Base-by-base conservation (phyloP, 2,329 filamentous ascomycete genomes). In the Alternaria sp. region DNA sequence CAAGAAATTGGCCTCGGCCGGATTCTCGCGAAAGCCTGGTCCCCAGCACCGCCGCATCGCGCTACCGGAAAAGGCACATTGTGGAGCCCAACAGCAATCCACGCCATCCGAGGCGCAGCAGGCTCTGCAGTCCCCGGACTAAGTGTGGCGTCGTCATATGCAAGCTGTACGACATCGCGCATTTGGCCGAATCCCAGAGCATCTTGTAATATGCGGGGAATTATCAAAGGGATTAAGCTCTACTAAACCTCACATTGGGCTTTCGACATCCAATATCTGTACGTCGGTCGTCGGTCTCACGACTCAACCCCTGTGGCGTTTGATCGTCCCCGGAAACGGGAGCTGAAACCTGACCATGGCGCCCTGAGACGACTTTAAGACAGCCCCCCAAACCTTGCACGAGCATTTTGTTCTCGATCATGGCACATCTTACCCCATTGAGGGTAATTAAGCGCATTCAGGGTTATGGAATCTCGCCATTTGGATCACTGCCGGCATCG, bases 301-400 rank as follows among this genome's bases (percentile, higher is more conserved):
- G 50, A 70, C 57, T 58, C 36, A 51, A 25, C 71, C 69, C 73
- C 68, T 70, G 73, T 72, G 69, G 69, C 71, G 74, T 69, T 58
- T 71, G 68, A 72, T 71, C 64, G 65, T 60, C 65, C 52, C 57
- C 67, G 69, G 71, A 74, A 70, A 68, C 73, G 74, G 72, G 55
- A 61, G 52, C 65, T 77, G 77, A 80, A 80, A 80, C 77, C 58
- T 70, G 46, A 63, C 67, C 64, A 70, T 67, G 63, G 46, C 62
- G 60, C 56, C 61, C 70, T 79, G 77, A 78, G 77, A 80, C 77
- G 72, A 55, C 54, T 78, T 73, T 74, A 77, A 77, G 70, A 76
- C 75, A 71, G 56, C 51, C 58, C 57, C 57, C 56, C 68, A 71
- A 70, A 70, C 67, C 70, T 62, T 59, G 61, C 70, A 57, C 65